Conservation (phyloP, 176 grass and related monocot genomes). For the Aegilops sharonensis region DNA sequence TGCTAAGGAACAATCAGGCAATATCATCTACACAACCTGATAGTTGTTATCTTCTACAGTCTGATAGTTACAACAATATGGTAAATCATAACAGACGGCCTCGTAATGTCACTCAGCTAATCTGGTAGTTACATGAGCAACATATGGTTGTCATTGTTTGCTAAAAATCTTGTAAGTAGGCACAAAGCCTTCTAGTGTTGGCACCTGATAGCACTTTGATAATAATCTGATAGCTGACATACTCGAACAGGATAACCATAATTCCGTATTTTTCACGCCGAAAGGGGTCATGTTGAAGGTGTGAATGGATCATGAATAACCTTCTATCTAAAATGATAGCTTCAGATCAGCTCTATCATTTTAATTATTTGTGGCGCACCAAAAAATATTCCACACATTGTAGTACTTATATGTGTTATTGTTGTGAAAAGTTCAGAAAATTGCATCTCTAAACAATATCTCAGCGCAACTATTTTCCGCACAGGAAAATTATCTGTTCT, state of each 20-base stretch:
- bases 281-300: background rate
- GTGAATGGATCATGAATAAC: background rate
- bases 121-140: background rate
- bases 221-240: background rate
- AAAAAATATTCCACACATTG: background rate
- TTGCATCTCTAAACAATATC: background rate
- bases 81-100: background rate
- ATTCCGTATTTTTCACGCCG: background rate
- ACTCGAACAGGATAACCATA: background rate
- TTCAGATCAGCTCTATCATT: background rate
- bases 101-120: background rate
- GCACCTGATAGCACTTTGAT: background rate
- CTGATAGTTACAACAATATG: background rate
- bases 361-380: background rate
- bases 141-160: background rate
- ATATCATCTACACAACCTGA: background rate
- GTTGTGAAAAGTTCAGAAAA: background rate
- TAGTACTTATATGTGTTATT: background rate
- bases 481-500: slow-evolving; percentile 4
- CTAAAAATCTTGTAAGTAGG: background rate
- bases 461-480: background rate
- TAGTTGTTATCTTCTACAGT: background rate
- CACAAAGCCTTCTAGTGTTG: no score
- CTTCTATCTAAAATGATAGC: background rate
- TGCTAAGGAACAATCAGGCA: background rate